Evolutionary conservation across 2,329 filamentous ascomycete species (phyloP), one percentile per base, ranked within the genome.

Genomic region (Exophiala sp.): DNA sequence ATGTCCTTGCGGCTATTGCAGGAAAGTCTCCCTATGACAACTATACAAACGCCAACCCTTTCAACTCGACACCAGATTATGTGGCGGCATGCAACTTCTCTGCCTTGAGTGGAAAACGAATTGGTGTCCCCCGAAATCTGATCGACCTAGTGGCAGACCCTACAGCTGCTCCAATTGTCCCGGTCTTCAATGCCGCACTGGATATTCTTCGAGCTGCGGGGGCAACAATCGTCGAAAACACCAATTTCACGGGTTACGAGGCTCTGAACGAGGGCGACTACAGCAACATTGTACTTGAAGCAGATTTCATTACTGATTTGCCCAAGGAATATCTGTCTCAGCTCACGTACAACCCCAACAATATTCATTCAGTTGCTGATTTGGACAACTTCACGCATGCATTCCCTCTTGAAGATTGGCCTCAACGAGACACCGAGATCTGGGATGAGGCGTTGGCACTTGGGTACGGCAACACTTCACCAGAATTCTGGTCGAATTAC

Each of bases 81-180:
- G 77, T 81, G 7, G 74, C 72, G 2, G 80, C 84, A 0, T 81
- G 84, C 63, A 74, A 80, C 16, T 67, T 75, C 16, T 74, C 75
- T 10, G 75, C 76, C 0, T 71, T 87, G 0, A 57, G 68, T 9
- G 82, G 81, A 6, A 80, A 80, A 48, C 77, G 84, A 1, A 82
- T 89, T 21, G 86, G 86, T 3, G 75, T 89, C 3, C 81, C 85
- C 0, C 74, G 79, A 14, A 85, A 86, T 59, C 72, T 80, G 1
- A 72, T 88, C 33, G 70, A 72, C 2, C 60, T 68, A 2, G 67
- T 63, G 18, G 36, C 45, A 21, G 59, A 65, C 11, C 59, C 65
- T 33, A 64, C 66, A 2, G 71, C 72, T 11, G 65, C 68, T 3
- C 69, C 75, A 2, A 66, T 78, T n/a, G 58, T 82, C 5, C 68